Conservation (phyloP, 441 rosid species). For the Syzygium syzygioides region DNA sequence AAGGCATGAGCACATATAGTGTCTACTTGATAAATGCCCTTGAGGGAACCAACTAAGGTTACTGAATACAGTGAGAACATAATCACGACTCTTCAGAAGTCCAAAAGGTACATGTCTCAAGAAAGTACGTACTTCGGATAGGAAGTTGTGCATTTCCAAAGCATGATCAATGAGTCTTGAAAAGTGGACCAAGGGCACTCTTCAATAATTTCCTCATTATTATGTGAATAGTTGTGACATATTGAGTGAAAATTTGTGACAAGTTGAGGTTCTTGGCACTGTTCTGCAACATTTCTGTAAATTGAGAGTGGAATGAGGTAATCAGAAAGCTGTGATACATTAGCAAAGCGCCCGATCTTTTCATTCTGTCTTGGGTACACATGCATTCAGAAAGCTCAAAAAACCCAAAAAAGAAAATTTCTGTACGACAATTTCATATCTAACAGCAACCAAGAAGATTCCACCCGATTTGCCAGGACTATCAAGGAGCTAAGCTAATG, state of each 20-base stretch:
- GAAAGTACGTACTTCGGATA: background rate
- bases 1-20: background rate
- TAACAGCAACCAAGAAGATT: too few species aligned
- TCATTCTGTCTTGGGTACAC: background rate
- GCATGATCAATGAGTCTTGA: background rate
- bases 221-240: background rate
- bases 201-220: too few species aligned
- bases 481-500: background rate
- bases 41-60: background rate
- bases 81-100: background rate
- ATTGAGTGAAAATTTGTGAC: background rate
- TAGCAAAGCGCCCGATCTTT: background rate
- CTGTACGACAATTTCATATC: too few species aligned
- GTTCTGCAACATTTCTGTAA: background rate
- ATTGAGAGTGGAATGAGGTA: background rate
- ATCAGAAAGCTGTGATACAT: background rate
- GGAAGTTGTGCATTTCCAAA: background rate
- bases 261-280: background rate
- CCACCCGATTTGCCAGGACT: background rate
- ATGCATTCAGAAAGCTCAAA: background rate
- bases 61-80: background rate
- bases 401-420: background rate
- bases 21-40: background rate
- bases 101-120: background rate
- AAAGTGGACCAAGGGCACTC: background rate